phyloP scores from a whole-genome alignment of 129 eudicot genomes.

The Rutidosis leptorrhynchoides region DNA sequence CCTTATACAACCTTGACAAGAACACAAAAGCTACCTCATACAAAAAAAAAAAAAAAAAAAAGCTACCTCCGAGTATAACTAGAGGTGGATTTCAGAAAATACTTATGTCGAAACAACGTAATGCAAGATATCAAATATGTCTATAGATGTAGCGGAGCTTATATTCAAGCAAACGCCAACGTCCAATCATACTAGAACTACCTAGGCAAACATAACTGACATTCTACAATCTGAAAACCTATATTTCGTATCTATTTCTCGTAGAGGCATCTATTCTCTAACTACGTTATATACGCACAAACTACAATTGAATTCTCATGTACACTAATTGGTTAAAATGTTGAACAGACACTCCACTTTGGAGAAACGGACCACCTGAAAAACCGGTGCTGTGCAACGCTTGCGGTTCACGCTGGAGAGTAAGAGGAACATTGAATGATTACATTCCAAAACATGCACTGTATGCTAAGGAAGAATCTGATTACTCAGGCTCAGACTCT shows the following conservation, averaged over 20 bases:
- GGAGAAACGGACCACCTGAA: too few relatives aligned
- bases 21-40: too few relatives aligned
- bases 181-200: neutral
- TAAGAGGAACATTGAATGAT: slow-evolving; percentile 27
- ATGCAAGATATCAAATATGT: slow-evolving; percentile 3
- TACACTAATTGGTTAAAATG: slow-evolving; percentile 15
- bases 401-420: slow-evolving; percentile 42
- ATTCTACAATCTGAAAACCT: neutral
- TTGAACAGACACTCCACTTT: too few relatives aligned
- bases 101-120: too few relatives aligned
- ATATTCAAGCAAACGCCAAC: slow-evolving; percentile 2
- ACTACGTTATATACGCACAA: neutral
- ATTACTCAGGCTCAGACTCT: slow-evolving; percentile 8
- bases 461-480: neutral
- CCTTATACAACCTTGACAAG: too few relatives aligned
- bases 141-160: neutral
- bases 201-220: neutral
- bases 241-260: neutral
- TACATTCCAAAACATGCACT: slow-evolving; percentile 34
- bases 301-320: slow-evolving; percentile 4
- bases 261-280: neutral
- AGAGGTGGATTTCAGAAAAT: too few relatives aligned
- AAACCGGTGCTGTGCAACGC: too few relatives aligned
- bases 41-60: too few relatives aligned
- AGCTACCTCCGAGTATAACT: too few relatives aligned